phyloP scores from a whole-genome alignment of 495 filamentous ascomycete species.

The Hypoxylon fuscum region DNA sequence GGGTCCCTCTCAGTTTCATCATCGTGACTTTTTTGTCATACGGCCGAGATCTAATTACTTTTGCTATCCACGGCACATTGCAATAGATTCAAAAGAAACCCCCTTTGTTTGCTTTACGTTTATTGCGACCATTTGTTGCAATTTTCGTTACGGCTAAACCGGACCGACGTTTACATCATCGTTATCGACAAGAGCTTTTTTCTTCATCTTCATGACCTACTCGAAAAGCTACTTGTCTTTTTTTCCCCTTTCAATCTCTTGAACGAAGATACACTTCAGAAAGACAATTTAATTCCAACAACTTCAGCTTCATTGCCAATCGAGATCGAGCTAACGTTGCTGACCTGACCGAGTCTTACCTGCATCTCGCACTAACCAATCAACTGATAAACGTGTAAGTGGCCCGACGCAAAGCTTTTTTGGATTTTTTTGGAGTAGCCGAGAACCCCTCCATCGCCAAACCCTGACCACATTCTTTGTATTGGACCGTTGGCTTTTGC shows the following conservation, averaged over 20 bases:
- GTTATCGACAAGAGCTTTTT: constrained; percentile 24
- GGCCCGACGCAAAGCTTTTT: constrained; percentile 17
- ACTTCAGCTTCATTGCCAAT: constrained; percentile 24
- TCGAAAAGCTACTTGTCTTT: constrained; percentile 2
- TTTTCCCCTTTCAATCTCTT: not conserved
- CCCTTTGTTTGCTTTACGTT: constrained; percentile 19
- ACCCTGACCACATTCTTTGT: constrained; percentile 8
- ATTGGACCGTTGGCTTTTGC: constrained; percentile 6
- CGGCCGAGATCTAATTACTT: constrained; percentile 8
- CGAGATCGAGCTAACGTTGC: constrained; percentile 33
- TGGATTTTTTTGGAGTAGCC: not conserved
- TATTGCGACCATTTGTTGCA: constrained; percentile 12
- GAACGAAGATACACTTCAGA: too few species aligned
- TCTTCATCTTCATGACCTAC: not conserved
- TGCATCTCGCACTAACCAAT: constrained; percentile 29
- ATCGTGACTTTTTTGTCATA: constrained; percentile 37
- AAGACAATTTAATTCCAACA: too few species aligned
- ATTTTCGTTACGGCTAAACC: constrained; percentile 25
- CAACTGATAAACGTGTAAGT: constrained; percentile 36
- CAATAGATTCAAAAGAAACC: constrained; percentile 10
- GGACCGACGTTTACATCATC: constrained; percentile 35
- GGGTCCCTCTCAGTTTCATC: constrained; percentile 36
- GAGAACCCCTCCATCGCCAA: constrained; percentile 31
- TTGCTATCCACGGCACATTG: not conserved
- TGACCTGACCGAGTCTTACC: constrained; percentile 32